Conservation (phyloP, 1,284 basidiomycete genomes). For the Apiotrichum montevideense region DNA sequence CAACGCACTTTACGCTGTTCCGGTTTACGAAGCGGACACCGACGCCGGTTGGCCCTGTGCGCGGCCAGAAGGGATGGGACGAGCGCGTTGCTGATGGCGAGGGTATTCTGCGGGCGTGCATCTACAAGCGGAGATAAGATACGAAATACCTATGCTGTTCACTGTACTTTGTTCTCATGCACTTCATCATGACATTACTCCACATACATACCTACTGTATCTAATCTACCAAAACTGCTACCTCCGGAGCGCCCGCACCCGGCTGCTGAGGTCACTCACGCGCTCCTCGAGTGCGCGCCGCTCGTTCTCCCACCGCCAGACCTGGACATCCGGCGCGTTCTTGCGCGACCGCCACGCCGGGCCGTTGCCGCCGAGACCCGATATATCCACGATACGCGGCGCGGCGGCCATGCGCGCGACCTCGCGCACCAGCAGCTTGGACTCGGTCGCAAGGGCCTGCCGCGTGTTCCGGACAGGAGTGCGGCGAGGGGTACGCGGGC, state of each 20-base stretch:
- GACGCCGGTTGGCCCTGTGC: conserved; percentile 39
- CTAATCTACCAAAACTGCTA: background rate
- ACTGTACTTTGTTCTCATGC: too few species aligned
- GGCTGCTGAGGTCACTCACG: conserved; percentile 56
- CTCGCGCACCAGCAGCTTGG: conserved; percentile 72
- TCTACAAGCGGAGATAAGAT: conserved; percentile 84
- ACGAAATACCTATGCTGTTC: too few species aligned
- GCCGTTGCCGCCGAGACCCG: conserved; percentile 43
- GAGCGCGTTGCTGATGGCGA: conserved; percentile 57
- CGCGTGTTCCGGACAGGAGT: conserved; percentile 52
- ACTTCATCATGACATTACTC: background rate
- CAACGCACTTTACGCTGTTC: conserved; percentile 83
- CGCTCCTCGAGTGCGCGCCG: conserved; percentile 62
- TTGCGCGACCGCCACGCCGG: conserved; percentile 65
- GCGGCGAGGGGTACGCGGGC: conserved; percentile 11
- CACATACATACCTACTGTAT: background rate
- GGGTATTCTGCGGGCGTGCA: conserved; percentile 77
- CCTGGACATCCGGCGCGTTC: conserved; percentile 69
- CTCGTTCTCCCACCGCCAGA: conserved; percentile 66
- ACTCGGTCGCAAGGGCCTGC: conserved; percentile 66
- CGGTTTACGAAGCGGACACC: conserved; percentile 67
- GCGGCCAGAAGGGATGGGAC: conserved; percentile 59
- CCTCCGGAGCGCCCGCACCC: conserved; percentile 12
- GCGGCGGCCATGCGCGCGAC: conserved; percentile 73
- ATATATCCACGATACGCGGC: conserved; percentile 74